Conservation (phyloP, 306 rosid genomes). For the Mucuna pruriens region DNA sequence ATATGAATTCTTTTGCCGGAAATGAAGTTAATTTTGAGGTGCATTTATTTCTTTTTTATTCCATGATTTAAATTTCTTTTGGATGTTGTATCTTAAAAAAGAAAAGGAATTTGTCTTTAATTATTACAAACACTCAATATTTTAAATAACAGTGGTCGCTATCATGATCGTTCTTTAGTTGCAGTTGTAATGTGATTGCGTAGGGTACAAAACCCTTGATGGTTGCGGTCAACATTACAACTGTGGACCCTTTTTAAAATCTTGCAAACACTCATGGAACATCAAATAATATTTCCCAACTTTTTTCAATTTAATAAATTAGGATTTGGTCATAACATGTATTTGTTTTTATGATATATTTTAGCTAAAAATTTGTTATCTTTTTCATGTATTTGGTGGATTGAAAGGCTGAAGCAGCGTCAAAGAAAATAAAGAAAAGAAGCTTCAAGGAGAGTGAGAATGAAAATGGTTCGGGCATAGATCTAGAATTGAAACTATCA, state of each 20-base stretch:
- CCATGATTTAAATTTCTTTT: background rate
- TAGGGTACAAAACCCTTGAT: too few species aligned
- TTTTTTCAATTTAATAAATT: background rate
- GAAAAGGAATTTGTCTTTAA: background rate
- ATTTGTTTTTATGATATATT: background rate
- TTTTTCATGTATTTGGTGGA: background rate
- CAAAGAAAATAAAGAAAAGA: background rate
- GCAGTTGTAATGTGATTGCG: too few species aligned
- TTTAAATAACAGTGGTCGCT: too few species aligned
- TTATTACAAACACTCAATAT: background rate
- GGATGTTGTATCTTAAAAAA: background rate
- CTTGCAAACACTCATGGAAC: background rate
- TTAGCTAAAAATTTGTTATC: background rate
- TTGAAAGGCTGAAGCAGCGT: constrained; percentile 4
- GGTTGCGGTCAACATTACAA: too few species aligned
- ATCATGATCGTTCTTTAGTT: too few species aligned
- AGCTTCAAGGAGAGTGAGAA: background rate
- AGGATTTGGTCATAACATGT: background rate
- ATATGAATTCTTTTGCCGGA: background rate
- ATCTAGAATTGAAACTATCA: constrained; percentile 16
- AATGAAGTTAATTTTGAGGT: background rate
- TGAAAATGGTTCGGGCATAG: background rate
- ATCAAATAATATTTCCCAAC: background rate
- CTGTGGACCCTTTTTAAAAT: background rate
- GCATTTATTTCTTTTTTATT: background rate